Evolutionary conservation across 176 grass and related monocot species (phyloP).

Genomic region (Calamus simplicifolius): DNA sequence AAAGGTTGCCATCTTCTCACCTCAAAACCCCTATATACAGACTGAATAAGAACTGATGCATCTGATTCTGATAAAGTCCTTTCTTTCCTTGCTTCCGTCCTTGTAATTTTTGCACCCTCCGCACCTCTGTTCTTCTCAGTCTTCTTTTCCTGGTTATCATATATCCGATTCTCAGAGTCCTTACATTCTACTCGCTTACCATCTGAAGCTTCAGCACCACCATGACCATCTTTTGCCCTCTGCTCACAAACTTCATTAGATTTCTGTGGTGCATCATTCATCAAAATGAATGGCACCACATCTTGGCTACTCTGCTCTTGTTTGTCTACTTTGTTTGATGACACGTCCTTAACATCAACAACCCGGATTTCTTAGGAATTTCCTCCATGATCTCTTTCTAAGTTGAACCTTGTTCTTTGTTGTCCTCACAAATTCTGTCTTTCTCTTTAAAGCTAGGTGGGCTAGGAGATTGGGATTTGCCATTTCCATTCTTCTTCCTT

Average conservation of each 20-base stretch:
- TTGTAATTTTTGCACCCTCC: neutral
- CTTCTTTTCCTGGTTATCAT: neutral
- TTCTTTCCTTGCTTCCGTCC: neutral
- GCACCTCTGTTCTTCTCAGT: neutral
- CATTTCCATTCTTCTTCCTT: conserved; percentile 55
- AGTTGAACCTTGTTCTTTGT: conserved; percentile 5
- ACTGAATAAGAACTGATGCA: conserved; percentile 56
- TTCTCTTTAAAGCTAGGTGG: conserved; percentile 12
- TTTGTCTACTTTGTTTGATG: neutral
- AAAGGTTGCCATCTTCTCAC: conserved; percentile 61
- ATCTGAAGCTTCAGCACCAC: neutral
- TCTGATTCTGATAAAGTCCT: conserved; percentile 34
- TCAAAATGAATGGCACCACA: conserved; percentile 5
- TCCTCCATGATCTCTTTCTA: neutral
- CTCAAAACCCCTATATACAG: conserved; percentile 55
- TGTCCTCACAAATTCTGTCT: conserved; percentile 12
- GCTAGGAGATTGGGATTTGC: conserved; percentile 30
- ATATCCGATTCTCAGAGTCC: neutral
- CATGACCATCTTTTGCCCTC: neutral
- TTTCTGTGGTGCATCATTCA: conserved; percentile 8
- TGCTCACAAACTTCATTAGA: conserved; percentile 5
- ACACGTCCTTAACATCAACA: conserved; percentile 19
- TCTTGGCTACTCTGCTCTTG: neutral
- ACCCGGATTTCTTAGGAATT: conserved; percentile 6
- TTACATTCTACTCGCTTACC: neutral